Evolutionary conservation across 441 rosid species (phyloP).

Genomic region (Brassica hybrid): DNA sequence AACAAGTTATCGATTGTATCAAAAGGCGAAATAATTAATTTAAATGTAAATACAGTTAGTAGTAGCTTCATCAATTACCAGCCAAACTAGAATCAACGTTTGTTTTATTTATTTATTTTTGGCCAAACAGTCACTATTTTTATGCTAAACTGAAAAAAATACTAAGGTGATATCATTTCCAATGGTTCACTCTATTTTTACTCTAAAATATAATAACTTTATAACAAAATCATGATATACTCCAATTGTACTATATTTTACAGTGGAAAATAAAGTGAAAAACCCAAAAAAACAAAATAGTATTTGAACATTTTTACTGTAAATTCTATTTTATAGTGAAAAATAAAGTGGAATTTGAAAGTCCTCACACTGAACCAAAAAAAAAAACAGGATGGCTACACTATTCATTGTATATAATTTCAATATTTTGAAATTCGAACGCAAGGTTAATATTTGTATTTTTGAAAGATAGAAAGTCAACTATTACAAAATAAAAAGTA

Average conservation of each 20-base stretch:
- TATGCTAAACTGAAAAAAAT: neutral
- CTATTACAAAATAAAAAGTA: neutral
- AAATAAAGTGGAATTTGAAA: too few relatives aligned
- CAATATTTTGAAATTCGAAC: neutral
- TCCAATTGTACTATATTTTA: too few relatives aligned
- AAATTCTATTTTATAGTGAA: too few relatives aligned
- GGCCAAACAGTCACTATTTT: neutral
- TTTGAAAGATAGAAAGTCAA: neutral
- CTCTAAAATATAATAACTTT: too few relatives aligned
- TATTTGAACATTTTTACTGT: too few relatives aligned
- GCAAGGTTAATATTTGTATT: neutral
- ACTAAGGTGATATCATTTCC: neutral
- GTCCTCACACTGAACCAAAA: neutral
- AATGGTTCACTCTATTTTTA: too few relatives aligned
- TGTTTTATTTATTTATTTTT: neutral
- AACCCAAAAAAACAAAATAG: too few relatives aligned
- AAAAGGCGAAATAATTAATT: neutral
- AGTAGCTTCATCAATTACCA: constrained; percentile 3
- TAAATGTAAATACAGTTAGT: constrained; percentile 4
- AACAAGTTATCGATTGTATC: constrained; percentile 9
- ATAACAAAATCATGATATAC: too few relatives aligned
- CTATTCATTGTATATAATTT: neutral
- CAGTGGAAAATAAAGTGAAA: too few relatives aligned
- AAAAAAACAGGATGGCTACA: neutral
- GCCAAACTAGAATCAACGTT: constrained; percentile 1